phyloP scores from a whole-genome alignment of 1,139 yeast genomes.

The Entelexis paramagnoliae region DNA sequence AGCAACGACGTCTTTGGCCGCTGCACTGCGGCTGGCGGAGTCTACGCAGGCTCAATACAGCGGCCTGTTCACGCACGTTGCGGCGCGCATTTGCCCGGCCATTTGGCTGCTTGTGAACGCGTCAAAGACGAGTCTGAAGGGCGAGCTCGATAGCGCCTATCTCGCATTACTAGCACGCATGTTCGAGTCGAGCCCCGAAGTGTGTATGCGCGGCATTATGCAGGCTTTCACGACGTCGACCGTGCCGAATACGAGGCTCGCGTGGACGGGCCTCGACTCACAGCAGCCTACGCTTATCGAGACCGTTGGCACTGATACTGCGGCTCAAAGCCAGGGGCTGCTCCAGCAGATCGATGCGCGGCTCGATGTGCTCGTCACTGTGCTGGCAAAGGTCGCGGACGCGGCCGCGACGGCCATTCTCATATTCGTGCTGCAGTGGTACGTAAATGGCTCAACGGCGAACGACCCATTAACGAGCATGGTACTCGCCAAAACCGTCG shows the following conservation, averaged over 20 bases:
- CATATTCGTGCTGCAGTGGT: slow-evolving; percentile 44
- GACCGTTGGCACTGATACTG: not conserved
- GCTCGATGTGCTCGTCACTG: slow-evolving; percentile 39
- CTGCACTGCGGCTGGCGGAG: not conserved
- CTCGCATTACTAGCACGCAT: not conserved
- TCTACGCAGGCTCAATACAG: not conserved
- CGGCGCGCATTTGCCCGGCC: not conserved
- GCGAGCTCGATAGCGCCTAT: not conserved
- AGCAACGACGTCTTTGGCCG: slow-evolving; percentile 1
- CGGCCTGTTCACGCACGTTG: slow-evolving; percentile 1
- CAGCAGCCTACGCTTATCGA: slow-evolving; percentile 10
- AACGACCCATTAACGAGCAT: slow-evolving; percentile 6
- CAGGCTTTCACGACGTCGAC: not conserved
- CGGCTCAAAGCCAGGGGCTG: not conserved
- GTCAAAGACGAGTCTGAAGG: not conserved
- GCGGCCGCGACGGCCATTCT: slow-evolving; percentile 45
- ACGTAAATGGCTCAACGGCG: slow-evolving; percentile 38
- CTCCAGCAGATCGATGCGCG: slow-evolving; percentile 40
- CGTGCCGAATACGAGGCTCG: not conserved
- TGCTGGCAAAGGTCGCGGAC: slow-evolving; percentile 43
- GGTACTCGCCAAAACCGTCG: slow-evolving; percentile 14
- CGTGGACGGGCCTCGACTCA: slow-evolving; percentile 2
- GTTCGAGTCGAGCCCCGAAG: not conserved
- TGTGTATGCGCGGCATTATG: not conserved
- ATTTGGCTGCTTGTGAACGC: slow-evolving; percentile 14